Base-by-base conservation (phyloP, 1,284 basidiomycete species). In the Singerocomus rubriflavus region DNA sequence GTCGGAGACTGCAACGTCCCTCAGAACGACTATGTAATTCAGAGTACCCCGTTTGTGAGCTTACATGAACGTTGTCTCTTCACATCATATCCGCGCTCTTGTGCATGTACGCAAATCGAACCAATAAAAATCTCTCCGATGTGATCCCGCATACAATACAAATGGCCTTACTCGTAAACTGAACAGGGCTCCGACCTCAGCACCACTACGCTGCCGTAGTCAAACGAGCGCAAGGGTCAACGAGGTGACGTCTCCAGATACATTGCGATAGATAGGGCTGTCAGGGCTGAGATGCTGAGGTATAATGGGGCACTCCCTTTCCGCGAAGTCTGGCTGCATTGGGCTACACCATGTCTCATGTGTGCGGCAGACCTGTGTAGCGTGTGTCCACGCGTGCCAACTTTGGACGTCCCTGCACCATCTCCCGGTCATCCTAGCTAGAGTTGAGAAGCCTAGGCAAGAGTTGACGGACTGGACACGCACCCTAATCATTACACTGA, bases 401-500 rank as follows among this genome's bases (percentile, higher is more conserved):
- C 38, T 33, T 21, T 29, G 30, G 1, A 17, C 12, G 37, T 45
- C 25, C 34, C 11, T 35, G 33, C 8, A 10, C 41, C 29, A 34
- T 42, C 39, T 4, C n/a, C 47, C 17, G 33, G 44, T n/a, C 13
- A 41, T 65, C 60, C 64, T 67, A 31, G 7, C 17, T 32, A 9
- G 26, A 39, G 35, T 9, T 57, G 36, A 64, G 52, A 48, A 36
- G 33, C 21, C 21, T 21, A 40, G 16, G 35, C 11, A 30, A 41
- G 4, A 21, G 32, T 39, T 11, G 14, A 40, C 14, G 25, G 38
- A 39, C 31, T 34, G 29, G 17, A 32, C 9, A 35, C 64, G 7
- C 38, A 67, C 65, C 48, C 64, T 65, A 26, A 63, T 41, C 62
- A 68, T 68, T 50, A 68, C 61, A n/a, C 65, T 63, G 25, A 91